Conservation (phyloP, 192 early-diverging fungal species). For the Phlyctochytrium bullatum region DNA sequence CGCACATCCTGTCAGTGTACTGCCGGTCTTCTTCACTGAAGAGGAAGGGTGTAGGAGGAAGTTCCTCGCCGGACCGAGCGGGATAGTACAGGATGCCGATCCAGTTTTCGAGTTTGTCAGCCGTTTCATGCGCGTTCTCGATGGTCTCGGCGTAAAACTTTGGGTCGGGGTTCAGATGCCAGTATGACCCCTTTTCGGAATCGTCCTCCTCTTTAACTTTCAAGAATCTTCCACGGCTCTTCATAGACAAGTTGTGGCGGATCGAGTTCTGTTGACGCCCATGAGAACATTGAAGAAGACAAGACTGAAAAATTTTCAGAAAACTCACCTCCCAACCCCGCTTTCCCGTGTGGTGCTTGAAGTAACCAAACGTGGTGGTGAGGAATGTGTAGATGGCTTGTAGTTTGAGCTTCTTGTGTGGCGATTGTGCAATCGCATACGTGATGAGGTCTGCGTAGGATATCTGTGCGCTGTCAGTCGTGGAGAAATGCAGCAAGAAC, state of each 20-base stretch:
- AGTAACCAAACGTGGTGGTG: constrained; percentile 27
- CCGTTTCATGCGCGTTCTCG: constrained; percentile 19
- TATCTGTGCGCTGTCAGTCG: constrained; percentile 3
- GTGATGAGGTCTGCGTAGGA: constrained; percentile 30
- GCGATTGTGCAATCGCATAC: constrained; percentile 24
- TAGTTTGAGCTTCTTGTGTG: constrained; percentile 10
- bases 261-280: constrained; percentile 25
- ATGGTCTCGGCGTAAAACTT: constrained; percentile 8
- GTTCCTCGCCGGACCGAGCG: neutral
- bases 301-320: neutral
- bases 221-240: constrained; percentile 20
- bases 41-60: neutral
- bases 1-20: neutral
- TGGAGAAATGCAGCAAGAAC: neutral
- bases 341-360: constrained; percentile 17
- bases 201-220: constrained; percentile 17
- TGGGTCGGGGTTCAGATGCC: constrained; percentile 18
- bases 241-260: constrained; percentile 30
- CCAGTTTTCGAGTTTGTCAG: constrained; percentile 14
- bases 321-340: constrained; percentile 23
- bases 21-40: constrained; percentile 15
- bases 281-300: too few species aligned
- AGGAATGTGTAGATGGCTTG: constrained; percentile 21
- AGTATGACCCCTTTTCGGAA: constrained; percentile 21
- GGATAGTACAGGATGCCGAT: constrained; percentile 14